These are phyloP conservation scores for Linanthus parryae DNA, from an alignment of 148 eudicot genomes.

Conservation along the genomic window DNA sequence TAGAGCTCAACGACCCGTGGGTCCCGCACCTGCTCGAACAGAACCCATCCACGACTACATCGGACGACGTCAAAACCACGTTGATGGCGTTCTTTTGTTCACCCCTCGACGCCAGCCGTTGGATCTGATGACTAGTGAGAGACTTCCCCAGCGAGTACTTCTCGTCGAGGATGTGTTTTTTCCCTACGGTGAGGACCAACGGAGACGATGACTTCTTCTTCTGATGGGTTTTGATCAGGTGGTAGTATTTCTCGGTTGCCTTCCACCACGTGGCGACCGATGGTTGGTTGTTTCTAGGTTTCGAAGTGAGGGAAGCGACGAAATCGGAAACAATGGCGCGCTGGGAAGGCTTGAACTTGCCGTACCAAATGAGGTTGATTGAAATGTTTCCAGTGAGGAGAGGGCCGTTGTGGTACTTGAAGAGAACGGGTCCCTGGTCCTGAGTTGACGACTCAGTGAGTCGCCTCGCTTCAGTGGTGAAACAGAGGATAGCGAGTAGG, in stretches of 20 bases:
- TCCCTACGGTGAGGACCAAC: constrained; percentile 2
- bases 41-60: constrained; percentile 10
- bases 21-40: constrained; percentile 9
- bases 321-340: constrained; percentile 37
- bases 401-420: constrained; percentile 37
- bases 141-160: constrained; percentile 11
- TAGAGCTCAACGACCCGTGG: neutral
- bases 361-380: constrained; percentile 48
- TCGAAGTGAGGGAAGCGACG: constrained; percentile 11
- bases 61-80: constrained; percentile 9
- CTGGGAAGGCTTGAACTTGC: constrained; percentile 36
- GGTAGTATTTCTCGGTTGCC: constrained; percentile 17
- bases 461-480: too few species aligned
- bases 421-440: too few species aligned
- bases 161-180: constrained; percentile 7
- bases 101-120: constrained; percentile 3
- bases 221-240: neutral
- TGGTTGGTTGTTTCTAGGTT: too few species aligned
- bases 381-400: constrained; percentile 31
- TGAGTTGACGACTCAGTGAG: too few species aligned
- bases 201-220: neutral
- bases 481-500: too few species aligned
- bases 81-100: constrained; percentile 5
- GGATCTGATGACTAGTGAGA: constrained; percentile 7
- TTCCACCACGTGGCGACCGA: constrained; percentile 35